Percentiles rank a stretch among this genome's conserved stretches.
phyloP scores from a whole-genome alignment of 2,329 filamentous ascomycete species.

The Pseudogymnoascus sp. region DNA sequence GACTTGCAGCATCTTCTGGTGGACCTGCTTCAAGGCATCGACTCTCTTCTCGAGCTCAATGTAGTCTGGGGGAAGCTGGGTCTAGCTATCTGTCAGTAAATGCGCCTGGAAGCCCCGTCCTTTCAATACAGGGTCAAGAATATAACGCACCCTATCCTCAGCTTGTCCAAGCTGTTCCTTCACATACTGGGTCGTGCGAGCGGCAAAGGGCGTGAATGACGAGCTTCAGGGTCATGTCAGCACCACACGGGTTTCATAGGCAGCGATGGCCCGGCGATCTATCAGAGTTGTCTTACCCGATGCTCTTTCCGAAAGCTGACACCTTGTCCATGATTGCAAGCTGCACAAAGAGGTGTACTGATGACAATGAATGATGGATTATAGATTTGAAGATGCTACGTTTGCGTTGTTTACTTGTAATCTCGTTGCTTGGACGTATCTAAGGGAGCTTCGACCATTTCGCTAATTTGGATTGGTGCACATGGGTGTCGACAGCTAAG shows the following conservation, averaged over 20 bases:
- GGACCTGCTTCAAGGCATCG: constrained; percentile 92
- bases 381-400: constrained; percentile 3
- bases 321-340: constrained; percentile 55
- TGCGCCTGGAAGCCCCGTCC: constrained; percentile 11
- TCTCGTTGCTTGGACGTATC: not conserved
- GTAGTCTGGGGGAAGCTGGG: constrained; percentile 93
- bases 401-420: constrained; percentile 7
- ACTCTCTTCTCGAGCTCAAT: constrained; percentile 98
- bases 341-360: not conserved
- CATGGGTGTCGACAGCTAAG: not conserved
- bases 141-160: constrained; percentile 68
- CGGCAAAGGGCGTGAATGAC: constrained; percentile 83
- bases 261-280: constrained; percentile 13
- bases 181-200: constrained; percentile 92
- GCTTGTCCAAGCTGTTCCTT: constrained; percentile 95
- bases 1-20: constrained; percentile 93
- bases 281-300: constrained; percentile 43
- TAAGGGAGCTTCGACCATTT: constrained; percentile 4
- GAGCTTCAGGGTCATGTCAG: constrained; percentile 55
- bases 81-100: constrained; percentile 43
- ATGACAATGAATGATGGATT: constrained; percentile 4
- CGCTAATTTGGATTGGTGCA: constrained; percentile 9
- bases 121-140: constrained; percentile 5
- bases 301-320: constrained; percentile 61
- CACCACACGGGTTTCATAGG: constrained; percentile 23